Percentiles rank a stretch among this genome's conserved stretches.
phyloP scores from a whole-genome alignment of 2,329 filamentous ascomycete genomes.

The Penicillium sp. region DNA sequence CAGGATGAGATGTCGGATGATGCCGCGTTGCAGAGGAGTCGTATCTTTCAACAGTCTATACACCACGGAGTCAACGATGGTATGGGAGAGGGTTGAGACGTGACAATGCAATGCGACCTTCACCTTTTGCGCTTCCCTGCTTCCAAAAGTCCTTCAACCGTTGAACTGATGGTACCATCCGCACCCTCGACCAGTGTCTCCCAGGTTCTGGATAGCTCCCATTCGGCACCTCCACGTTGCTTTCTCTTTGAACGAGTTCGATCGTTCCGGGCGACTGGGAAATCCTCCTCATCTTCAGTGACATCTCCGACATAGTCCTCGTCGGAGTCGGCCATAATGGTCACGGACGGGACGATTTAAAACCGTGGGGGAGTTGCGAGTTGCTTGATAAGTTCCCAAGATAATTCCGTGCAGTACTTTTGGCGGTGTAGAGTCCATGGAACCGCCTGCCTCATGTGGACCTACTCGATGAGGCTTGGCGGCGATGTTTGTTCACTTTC shows the following conservation, averaged over 20 bases:
- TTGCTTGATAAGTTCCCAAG: too few relatives aligned
- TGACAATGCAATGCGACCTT: too few relatives aligned
- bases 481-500: too few relatives aligned
- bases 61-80: slow-evolving; percentile 14
- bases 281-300: slow-evolving; percentile 43
- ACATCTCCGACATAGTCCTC: slow-evolving; percentile 49
- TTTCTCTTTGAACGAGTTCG: slow-evolving; percentile 33
- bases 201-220: slow-evolving; percentile 49
- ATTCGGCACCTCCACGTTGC: slow-evolving; percentile 38
- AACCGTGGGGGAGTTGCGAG: slow-evolving; percentile 4
- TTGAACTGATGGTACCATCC: slow-evolving; percentile 68
- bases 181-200: slow-evolving; percentile 71
- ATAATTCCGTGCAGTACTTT: too few relatives aligned
- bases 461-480: too few relatives aligned
- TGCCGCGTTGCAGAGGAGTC: slow-evolving; percentile 89
- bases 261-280: slow-evolving; percentile 18
- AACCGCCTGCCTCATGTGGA: too few relatives aligned
- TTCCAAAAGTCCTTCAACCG: slow-evolving; percentile 68
- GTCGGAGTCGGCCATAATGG: slow-evolving; percentile 44
- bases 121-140: slow-evolving; percentile 72
- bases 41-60: slow-evolving; percentile 80
- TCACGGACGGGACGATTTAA: slow-evolving; percentile 1
- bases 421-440: too few relatives aligned
- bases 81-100: too few relatives aligned
- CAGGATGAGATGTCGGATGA: slow-evolving; percentile 91